Evolutionary conservation across 2,329 filamentous ascomycete species (phyloP), one percentile per base, ranked within the genome.

Genomic region (Ceratocystis smalleyi): DNA sequence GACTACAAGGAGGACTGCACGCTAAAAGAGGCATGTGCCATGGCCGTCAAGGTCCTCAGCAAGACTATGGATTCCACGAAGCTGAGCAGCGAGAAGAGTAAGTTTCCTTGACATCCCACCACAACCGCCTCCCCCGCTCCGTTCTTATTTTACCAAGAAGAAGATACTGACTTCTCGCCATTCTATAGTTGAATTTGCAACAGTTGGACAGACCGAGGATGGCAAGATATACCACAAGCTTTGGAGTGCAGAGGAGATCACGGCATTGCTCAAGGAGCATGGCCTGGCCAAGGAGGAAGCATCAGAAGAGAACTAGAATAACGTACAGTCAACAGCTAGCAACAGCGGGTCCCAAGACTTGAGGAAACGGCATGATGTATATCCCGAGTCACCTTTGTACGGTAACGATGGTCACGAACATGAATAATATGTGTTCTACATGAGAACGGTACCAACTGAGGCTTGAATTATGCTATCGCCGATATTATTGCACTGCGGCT

Each of bases 1-100:
- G 94, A 99, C 76, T 99, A 99, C 80, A 96, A 97, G 81, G 94
- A 99, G 77, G 91, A 97, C 70, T 97, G 91, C 76, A 87, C 89
- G 69, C 76, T 99, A 73, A 89, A 96, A 79, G 94, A 99, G 79
- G 94, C 95, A 3, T 99, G 94, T 74, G 91, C 88, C 64, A 87
- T 96, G 81, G 94, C 94, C 10, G 94, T 99, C 74, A 99, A 99
- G 83, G 94, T 99, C 68, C 78, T 99, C 69, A 97, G 94, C 83
- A 99, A 99, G 85, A 99, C 94, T 5, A 99, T 99, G 95, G 94
- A 99, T 75, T 96, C 91, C 64, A 97, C 92, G 64, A 99, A 96
- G 81, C 78, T 99, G 73, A 96, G 91, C 80, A 96, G 91, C 73
- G 94, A 99, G 82, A 99, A 99, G 84, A 96, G 91, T 96, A 78